Conservation (phyloP, 2,329 filamentous ascomycete genomes). For the Scytalidium lignicola region DNA sequence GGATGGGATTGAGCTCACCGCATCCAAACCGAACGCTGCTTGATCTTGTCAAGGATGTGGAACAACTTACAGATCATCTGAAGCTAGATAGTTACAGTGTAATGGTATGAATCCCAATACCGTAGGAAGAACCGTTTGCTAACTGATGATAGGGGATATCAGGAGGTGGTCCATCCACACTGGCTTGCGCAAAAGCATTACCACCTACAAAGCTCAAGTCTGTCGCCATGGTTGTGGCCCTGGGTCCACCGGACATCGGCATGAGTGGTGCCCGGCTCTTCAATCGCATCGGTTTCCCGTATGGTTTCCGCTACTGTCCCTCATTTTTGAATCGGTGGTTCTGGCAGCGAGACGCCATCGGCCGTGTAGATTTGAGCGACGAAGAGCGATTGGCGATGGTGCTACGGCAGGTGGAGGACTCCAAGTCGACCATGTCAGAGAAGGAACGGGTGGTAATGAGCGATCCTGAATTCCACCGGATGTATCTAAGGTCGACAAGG, state of each 20-base stretch:
- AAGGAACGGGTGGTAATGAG: slow-evolving; percentile 22
- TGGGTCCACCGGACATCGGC: slow-evolving; percentile 31
- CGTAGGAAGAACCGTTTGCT: too few relatives aligned
- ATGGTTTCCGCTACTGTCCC: slow-evolving; percentile 24
- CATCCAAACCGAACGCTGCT: slow-evolving; percentile 20
- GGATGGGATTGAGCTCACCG: slow-evolving; percentile 34
- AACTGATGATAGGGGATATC: too few relatives aligned
- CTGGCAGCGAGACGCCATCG: slow-evolving; percentile 18
- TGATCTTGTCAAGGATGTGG: slow-evolving; percentile 38
- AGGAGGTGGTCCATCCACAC: slow-evolving; percentile 40
- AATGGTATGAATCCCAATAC: background rate
- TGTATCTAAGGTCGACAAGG: slow-evolving; percentile 16
- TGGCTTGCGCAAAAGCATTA: slow-evolving; percentile 38
- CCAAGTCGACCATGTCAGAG: slow-evolving; percentile 7
- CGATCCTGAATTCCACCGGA: slow-evolving; percentile 17
- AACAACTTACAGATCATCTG: slow-evolving; percentile 34
- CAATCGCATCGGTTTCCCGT: slow-evolving; percentile 26
- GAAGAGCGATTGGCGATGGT: slow-evolving; percentile 24
- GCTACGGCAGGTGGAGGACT: slow-evolving; percentile 3
- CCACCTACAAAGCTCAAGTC: slow-evolving; percentile 4
- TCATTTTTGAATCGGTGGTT: slow-evolving; percentile 20
- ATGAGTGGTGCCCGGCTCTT: slow-evolving; percentile 23
- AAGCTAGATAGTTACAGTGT: slow-evolving; percentile 21
- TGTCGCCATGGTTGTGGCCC: slow-evolving; percentile 17
- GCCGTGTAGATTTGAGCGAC: slow-evolving; percentile 28